Evolutionary conservation across 257 asterid species (phyloP).

Genomic region (Coffea canephora): DNA sequence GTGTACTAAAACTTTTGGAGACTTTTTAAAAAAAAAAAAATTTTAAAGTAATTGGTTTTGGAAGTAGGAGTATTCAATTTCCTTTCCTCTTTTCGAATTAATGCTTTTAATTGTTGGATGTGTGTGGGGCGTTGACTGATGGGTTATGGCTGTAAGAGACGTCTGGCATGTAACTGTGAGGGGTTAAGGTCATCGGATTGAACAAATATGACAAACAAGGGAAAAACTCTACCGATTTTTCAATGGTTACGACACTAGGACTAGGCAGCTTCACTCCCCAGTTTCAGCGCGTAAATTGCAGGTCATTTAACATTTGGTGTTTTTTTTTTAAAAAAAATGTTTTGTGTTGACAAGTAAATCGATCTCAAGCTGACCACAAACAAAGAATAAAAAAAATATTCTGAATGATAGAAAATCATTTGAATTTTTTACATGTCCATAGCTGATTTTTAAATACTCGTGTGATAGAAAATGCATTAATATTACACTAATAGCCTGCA

Average conservation of each 20-base stretch:
- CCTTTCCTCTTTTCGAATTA: background rate
- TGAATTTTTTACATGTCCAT: too few relatives aligned
- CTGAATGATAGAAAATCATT: too few relatives aligned
- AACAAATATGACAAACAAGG: background rate
- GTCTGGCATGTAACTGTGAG: background rate
- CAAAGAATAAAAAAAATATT: too few relatives aligned
- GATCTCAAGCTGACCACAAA: too few relatives aligned
- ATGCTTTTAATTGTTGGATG: constrained; percentile 11
- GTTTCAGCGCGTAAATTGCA: background rate
- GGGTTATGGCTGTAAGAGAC: background rate
- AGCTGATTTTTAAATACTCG: background rate
- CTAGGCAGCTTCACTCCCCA: background rate
- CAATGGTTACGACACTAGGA: background rate
- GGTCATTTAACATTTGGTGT: too few relatives aligned
- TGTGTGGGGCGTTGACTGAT: constrained; percentile 21
- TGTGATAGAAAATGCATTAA: background rate
- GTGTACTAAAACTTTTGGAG: constrained; percentile 2
- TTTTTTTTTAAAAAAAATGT: too few relatives aligned
- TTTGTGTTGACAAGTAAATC: too few relatives aligned
- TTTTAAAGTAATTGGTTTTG: too few relatives aligned
- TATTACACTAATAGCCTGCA: too few relatives aligned
- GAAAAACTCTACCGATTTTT: background rate
- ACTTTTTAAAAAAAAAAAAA: background rate
- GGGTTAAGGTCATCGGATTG: background rate
- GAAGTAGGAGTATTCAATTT: background rate